These are phyloP conservation scores for Bruguiera hainesii DNA, from an alignment of 441 rosid genomes.

Conservation along the genomic window DNA sequence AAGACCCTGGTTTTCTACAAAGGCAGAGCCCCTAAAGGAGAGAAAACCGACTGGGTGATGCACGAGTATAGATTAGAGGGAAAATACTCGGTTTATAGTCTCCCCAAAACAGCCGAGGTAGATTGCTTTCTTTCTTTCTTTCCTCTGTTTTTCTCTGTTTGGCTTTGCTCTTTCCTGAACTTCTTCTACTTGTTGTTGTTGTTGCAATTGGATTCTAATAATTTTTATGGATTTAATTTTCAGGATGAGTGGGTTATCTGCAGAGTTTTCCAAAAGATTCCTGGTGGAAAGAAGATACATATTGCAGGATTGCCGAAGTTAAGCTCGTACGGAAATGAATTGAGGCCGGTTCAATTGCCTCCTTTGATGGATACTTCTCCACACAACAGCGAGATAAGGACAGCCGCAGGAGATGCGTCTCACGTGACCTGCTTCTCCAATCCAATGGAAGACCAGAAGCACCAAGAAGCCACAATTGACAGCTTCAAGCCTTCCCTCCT, in stretches of 20 bases:
- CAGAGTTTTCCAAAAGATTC: constrained; percentile 70
- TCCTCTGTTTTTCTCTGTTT: not conserved
- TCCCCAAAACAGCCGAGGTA: constrained; percentile 62
- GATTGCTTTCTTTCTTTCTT: constrained; percentile 35
- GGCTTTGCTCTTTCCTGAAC: not conserved
- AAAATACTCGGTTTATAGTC: constrained; percentile 48
- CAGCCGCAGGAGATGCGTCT: constrained; percentile 19
- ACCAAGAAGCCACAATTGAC: constrained; percentile 16
- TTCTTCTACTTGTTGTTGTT: constrained; percentile 5
- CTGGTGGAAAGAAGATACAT: constrained; percentile 37
- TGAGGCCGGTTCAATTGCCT: constrained; percentile 48
- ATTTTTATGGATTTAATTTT: constrained; percentile 27
- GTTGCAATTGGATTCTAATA: not conserved
- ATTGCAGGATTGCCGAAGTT: not conserved
- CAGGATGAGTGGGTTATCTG: constrained; percentile 61
- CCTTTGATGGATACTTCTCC: constrained; percentile 55
- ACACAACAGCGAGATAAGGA: constrained; percentile 21
- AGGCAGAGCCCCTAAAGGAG: constrained; percentile 86
- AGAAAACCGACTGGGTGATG: constrained; percentile 78
- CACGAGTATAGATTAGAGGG: constrained; percentile 79
- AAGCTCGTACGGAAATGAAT: constrained; percentile 6
- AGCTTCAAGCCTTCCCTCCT: constrained; percentile 26
- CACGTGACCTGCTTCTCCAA: constrained; percentile 98
- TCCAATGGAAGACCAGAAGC: constrained; percentile 34
- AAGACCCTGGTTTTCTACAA: constrained; percentile 77